Evolutionary conservation across 169 alveolate species (phyloP), one percentile per base, ranked within the genome.

Genomic region (Plasmodium yoelii): DNA sequence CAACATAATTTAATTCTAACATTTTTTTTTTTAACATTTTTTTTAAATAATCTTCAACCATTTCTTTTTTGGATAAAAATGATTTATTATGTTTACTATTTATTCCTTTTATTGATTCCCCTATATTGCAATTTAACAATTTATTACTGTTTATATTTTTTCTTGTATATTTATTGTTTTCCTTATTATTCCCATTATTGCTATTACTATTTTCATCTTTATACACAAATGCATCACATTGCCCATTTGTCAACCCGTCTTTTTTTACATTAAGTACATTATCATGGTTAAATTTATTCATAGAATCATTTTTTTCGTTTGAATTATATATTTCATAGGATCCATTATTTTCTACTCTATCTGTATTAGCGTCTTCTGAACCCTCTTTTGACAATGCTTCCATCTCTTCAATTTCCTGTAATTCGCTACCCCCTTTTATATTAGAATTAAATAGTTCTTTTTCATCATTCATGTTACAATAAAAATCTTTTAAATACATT

Each of bases 21-120:
- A 82, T 82, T 42, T 82, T 82, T 18, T 82, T 82, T 67, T 82
- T 82, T 56, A 82, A 26, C 71, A 65, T 82, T 7, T 57, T n/a
- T 24, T 82, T 82, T 8, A 82, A 70, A 44, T 82, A 82, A 67
- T 82, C 90, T 82, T 82, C 90, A 44, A 65, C 82, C 51, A 82
- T 67, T 67, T 82, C 90, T 67, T 82, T 82, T 67, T 82, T 82
- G 61, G 65, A 39, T 82, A 67, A 59, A 67, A 82, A 82, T 12
- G 47, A 42, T 65, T 55, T 65, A 9, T 59, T 64, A 12, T 10
- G 19, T 44, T 67, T 56, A 7, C 49, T 18, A 18, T 42, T 26
- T 53, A 55, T 51, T 18, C 47, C 80, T 49, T 55, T 56, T 19
- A 9, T 22, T 15, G 69, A 7, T 39, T 72, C 57, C 6, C 7